A percentile compares a stretch with the other conserved stretches of the same genome.
Evolutionary conservation across 768 basidiomycete genomes (phyloP).

Genomic region (Hypholoma sublateritium): DNA sequence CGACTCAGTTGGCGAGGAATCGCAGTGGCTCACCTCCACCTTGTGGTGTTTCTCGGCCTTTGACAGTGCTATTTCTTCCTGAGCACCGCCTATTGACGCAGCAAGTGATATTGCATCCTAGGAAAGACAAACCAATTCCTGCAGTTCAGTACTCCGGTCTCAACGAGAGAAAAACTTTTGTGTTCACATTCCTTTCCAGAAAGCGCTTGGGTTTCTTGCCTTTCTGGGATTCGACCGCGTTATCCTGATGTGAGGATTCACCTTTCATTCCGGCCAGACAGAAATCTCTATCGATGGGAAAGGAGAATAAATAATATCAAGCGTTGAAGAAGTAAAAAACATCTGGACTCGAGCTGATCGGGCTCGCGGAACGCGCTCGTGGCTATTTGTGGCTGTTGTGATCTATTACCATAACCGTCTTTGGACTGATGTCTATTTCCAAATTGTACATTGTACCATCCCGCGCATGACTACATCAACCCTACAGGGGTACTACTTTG

Average conservation of each 20-base stretch:
- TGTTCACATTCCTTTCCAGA: conserved; percentile 32
- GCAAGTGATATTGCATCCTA: conserved; percentile 51
- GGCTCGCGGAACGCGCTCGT: too few relatives aligned
- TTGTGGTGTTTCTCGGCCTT: conserved; percentile 41
- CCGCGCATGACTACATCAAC: too few relatives aligned
- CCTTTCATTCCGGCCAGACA: neutral
- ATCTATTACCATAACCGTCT: too few relatives aligned
- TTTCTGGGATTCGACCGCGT: neutral
- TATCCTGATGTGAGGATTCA: neutral
- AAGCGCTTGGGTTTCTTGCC: conserved; percentile 35
- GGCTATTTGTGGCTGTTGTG: too few relatives aligned
- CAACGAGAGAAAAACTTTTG: conserved; percentile 7
- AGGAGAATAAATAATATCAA: neutral
- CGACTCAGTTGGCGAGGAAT: neutral
- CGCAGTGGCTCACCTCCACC: conserved; percentile 33
- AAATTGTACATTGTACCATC: too few relatives aligned
- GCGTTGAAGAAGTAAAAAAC: too few relatives aligned
- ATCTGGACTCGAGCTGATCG: too few relatives aligned
- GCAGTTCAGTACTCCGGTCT: neutral
- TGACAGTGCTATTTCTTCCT: conserved; percentile 43
- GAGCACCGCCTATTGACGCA: conserved; percentile 40
- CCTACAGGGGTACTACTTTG: too few relatives aligned
- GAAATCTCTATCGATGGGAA: neutral
- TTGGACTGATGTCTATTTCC: too few relatives aligned
- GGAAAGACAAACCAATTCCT: conserved; percentile 1